Evolutionary conservation across 1,139 yeast species (phyloP).

Genomic region (Diutina pseudorugosa): DNA sequence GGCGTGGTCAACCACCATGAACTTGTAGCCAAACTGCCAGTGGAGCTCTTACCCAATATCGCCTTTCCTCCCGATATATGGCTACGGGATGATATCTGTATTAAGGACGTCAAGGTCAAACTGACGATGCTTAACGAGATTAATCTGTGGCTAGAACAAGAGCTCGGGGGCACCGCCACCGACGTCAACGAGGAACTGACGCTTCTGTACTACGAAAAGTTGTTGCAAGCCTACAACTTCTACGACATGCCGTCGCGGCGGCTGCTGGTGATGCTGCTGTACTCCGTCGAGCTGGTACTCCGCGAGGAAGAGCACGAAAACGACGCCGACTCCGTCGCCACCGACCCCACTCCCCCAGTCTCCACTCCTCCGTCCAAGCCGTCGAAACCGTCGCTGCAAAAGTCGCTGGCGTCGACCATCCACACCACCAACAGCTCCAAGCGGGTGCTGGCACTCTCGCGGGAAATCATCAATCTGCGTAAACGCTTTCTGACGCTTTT

Average conservation of each 20-base stretch:
- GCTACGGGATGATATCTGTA: constrained; percentile 21
- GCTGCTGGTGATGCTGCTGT: not conserved
- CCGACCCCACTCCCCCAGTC: not conserved
- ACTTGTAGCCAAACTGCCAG: not conserved
- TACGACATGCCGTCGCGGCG: constrained; percentile 15
- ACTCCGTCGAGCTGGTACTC: not conserved
- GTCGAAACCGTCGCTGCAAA: constrained; percentile 2
- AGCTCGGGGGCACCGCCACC: constrained; percentile 8
- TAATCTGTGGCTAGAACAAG: constrained; percentile 20
- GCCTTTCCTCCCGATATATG: constrained; percentile 28
- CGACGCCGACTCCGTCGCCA: constrained; percentile 5
- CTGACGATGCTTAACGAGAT: constrained; percentile 23
- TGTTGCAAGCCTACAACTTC: constrained; percentile 25
- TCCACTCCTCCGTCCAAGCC: not conserved
- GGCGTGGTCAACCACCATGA: not conserved
- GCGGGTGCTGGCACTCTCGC: constrained; percentile 4
- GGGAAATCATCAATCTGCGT: constrained; percentile 1
- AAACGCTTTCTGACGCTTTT: constrained; percentile 6
- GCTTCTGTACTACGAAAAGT: constrained; percentile 23
- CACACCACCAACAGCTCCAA: not conserved
- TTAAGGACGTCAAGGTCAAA: constrained; percentile 24
- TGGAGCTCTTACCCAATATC: constrained; percentile 23
- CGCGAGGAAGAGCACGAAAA: constrained; percentile 6
- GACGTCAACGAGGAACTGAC: constrained; percentile 18
- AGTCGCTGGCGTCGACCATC: not conserved